These are phyloP conservation scores for Flueggea neowawraea DNA, from an alignment of 441 rosid species.

Conservation along the genomic window DNA sequence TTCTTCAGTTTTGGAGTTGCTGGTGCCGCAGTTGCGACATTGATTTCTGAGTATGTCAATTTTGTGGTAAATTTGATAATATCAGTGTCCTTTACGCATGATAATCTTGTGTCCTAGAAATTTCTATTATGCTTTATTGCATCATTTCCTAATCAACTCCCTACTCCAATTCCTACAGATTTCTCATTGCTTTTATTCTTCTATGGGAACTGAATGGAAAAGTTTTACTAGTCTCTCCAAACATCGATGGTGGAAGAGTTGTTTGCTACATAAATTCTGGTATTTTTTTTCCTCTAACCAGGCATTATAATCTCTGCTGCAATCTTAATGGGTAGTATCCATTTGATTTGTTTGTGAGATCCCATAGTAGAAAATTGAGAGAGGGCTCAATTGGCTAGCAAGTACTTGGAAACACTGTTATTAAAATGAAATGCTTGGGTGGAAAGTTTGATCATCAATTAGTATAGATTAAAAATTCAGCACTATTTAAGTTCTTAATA, in stretches of 20 bases:
- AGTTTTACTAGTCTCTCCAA: constrained; percentile 67
- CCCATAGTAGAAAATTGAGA: not conserved
- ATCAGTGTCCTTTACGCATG: constrained; percentile 14
- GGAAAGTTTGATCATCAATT: too few relatives aligned
- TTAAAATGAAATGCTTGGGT: too few relatives aligned
- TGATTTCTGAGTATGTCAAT: constrained; percentile 96
- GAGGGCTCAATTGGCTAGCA: not conserved
- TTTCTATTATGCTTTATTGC: not conserved
- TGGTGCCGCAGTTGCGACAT: constrained; percentile 91
- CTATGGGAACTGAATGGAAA: constrained; percentile 78
- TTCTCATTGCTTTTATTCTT: constrained; percentile 80
- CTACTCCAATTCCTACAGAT: constrained; percentile 35
- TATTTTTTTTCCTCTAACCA: constrained; percentile 18
- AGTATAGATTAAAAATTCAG: too few relatives aligned
- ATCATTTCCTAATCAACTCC: constrained; percentile 8
- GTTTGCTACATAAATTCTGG: constrained; percentile 78
- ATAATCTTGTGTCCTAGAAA: constrained; percentile 8
- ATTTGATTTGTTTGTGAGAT: not conserved
- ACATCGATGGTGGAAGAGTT: constrained; percentile 57
- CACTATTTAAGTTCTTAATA: too few relatives aligned
- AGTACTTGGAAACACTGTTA: not conserved
- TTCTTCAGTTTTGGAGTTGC: constrained; percentile 68
- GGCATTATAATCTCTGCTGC: not conserved
- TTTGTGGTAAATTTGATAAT: constrained; percentile 62
- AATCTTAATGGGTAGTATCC: not conserved